Base-by-base conservation (phyloP, 176 grass and related monocot species). In the Bromus sterilis region DNA sequence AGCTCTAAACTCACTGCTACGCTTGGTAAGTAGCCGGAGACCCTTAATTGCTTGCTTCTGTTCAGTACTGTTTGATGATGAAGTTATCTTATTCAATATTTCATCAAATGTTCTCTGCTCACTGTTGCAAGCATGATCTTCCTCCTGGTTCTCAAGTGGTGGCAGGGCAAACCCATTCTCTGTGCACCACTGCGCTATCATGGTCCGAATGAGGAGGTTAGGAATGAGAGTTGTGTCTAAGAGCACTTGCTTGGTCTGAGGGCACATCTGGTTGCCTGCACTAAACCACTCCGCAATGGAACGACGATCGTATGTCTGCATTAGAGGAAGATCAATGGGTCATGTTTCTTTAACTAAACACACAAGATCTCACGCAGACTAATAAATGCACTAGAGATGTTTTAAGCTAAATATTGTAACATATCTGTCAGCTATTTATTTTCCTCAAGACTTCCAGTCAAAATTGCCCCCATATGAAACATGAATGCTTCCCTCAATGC, bases 301-400 rank as follows among this genome's bases (percentile, higher is more conserved):
- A 5, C 34, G 74, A 24, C 89, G 89, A 59, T 97, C 94, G 49
- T 92, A 97, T 30, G 91, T 97, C 94, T 97, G 87, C 87, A 92
- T 81, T 9, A 71, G 79, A 56, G 41, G 4, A 59, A 66, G 6
- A 66, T 88, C 35, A 82, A 42, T 75, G 16, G 35, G 32, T 46
- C 46, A 79, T 14, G 8, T 61, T 72, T 72, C 25, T 43, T 30
- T 40, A 62, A 43, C 25, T 44, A 65, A 62, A 53, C 5, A 53
- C 31, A 73, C 4, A 74, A 49, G 53, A 4, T 80, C 3, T 40
- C 31, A 51, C 11, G 16, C 23, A 58, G 9, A 71, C 3, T 40
- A 18, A 65, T 53, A 18, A 84, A 8, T 21, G 40, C 32, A 62
- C 32, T 14, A 53, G 11, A 55, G 34, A 69, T 7, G 3, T 76